phyloP scores from a whole-genome alignment of 116 monocot genomes.

The Thalassia testudinum region DNA sequence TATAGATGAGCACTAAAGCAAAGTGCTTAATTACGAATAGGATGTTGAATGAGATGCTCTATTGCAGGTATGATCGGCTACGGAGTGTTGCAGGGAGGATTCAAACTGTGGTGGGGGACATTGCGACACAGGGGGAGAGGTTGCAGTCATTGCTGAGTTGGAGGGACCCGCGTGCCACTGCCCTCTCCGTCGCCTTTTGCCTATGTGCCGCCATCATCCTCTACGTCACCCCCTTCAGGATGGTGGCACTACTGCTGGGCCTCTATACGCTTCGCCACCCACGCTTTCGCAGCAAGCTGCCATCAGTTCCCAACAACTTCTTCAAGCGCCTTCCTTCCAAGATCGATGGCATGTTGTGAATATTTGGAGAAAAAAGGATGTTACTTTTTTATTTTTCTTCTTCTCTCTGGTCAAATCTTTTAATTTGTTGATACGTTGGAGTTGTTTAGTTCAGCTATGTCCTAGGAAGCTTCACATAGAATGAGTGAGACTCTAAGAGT shows the following conservation, averaged over 20 bases:
- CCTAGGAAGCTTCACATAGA: too few species aligned
- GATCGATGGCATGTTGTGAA: conserved; percentile 52
- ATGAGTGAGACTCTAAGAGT: too few species aligned
- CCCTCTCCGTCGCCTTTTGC: conserved; percentile 33
- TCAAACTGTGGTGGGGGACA: conserved; percentile 58
- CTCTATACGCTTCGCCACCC: conserved; percentile 52
- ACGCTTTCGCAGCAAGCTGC: conserved; percentile 47
- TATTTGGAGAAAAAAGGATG: too few species aligned
- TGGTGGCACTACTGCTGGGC: conserved; percentile 31
- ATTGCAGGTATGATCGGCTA: conserved; percentile 32
- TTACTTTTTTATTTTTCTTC: too few species aligned
- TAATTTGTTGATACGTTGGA: too few species aligned
- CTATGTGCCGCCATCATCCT: conserved; percentile 30
- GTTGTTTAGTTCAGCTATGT: too few species aligned
- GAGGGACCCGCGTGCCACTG: conserved; percentile 50
- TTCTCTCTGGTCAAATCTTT: too few species aligned
- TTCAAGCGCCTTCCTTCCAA: conserved; percentile 50
- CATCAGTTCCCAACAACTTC: conserved; percentile 46
- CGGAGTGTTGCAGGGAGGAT: conserved; percentile 55
- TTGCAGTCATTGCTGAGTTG: conserved; percentile 42
- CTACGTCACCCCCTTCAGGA: conserved; percentile 43
- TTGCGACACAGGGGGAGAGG: conserved; percentile 67
- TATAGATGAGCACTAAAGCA: too few species aligned
- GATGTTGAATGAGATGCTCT: too few species aligned
- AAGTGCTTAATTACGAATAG: too few species aligned